Evolutionary conservation across 805 yeast species (phyloP).

Genomic region (Teunomyces lycoperdinae): DNA sequence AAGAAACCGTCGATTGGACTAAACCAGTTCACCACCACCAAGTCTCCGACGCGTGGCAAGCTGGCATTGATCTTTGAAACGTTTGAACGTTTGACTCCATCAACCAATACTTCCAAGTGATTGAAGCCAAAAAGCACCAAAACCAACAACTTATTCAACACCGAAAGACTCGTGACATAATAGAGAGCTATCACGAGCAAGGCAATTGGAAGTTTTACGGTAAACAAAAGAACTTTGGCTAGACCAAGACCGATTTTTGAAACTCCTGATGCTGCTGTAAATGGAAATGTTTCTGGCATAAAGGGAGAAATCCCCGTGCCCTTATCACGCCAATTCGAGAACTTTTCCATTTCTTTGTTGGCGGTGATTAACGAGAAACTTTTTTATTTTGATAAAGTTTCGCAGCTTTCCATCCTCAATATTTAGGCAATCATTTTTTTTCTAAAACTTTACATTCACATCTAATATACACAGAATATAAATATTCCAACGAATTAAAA

Average conservation of each 20-base stretch:
- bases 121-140: slow-evolving; percentile 34
- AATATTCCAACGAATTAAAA: slow-evolving; percentile 2
- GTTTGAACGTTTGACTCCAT: slow-evolving; percentile 49
- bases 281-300: slow-evolving; percentile 49
- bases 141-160: slow-evolving; percentile 19
- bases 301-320: slow-evolving; percentile 95
- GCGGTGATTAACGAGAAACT: background rate
- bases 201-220: slow-evolving; percentile 31
- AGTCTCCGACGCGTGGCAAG: slow-evolving; percentile 44
- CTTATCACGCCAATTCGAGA: slow-evolving; percentile 79
- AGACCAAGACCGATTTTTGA: slow-evolving; percentile 7
- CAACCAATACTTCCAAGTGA: slow-evolving; percentile 38
- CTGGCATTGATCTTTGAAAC: slow-evolving; percentile 23
- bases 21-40: slow-evolving; percentile 54
- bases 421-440: background rate
- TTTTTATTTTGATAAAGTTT: background rate
- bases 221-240: slow-evolving; percentile 10
- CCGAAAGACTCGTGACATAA: slow-evolving; percentile 18
- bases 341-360: slow-evolving; percentile 63
- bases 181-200: slow-evolving; percentile 20
- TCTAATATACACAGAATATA: slow-evolving; percentile 14
- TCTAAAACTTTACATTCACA: slow-evolving; percentile 10
- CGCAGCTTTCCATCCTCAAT: background rate
- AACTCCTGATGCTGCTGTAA: slow-evolving; percentile 5
- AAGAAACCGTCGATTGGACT: slow-evolving; percentile 58